phyloP scores from a whole-genome alignment of 192 early-diverging fungal genomes.

The Dispira simplex region DNA sequence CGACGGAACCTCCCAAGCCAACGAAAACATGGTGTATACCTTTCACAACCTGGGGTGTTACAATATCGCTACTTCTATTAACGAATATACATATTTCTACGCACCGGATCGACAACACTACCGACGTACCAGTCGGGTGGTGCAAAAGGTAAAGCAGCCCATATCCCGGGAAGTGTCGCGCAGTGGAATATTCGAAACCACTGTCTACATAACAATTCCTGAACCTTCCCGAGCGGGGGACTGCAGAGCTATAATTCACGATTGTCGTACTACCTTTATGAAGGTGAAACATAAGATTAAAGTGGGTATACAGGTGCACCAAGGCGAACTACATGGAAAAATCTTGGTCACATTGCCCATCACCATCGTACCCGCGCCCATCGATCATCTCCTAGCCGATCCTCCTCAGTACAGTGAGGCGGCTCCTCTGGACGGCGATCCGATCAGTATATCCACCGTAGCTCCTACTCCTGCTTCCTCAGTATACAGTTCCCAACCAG shows the following conservation, averaged over 20 bases:
- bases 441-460: neutral
- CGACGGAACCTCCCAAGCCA: too few species aligned
- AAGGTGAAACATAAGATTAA: conserved; percentile 5
- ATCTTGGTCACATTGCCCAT: conserved; percentile 9
- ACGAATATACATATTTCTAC: conserved; percentile 5
- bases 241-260: neutral
- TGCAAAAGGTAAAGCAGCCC: neutral
- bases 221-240: neutral
- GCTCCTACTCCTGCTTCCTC: too few species aligned
- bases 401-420: conserved; percentile 1
- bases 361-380: neutral
- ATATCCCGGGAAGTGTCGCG: neutral
- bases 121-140: neutral
- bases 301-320: conserved; percentile 6
- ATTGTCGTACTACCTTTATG: neutral
- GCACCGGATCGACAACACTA: neutral
- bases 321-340: conserved; percentile 3
- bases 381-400: conserved; percentile 4
- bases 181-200: neutral
- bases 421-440: neutral
- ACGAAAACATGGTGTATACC: too few species aligned
- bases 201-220: neutral
- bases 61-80: neutral
- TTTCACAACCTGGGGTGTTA: neutral
- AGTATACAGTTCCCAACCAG: too few species aligned